A percentile compares a stretch with the other conserved stretches of the same genome.
Evolutionary conservation across 139 green algal genomes (phyloP).

Genomic region (Raphidocelis subcapitata): DNA sequence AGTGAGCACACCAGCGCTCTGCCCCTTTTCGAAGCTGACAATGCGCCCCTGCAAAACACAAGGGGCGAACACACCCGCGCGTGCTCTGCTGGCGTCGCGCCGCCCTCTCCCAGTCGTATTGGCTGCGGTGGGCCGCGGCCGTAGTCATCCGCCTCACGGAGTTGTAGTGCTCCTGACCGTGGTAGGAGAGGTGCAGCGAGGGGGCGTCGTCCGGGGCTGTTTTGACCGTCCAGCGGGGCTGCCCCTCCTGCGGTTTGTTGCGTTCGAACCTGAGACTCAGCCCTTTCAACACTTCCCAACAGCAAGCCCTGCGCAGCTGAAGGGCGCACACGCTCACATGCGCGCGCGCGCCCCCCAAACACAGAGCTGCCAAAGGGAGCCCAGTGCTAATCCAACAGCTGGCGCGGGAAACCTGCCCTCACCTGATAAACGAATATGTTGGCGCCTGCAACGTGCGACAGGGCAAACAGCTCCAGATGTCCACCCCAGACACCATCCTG

Average conservation of each 20-base stretch:
- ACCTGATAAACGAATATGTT: slow-evolving; percentile 69
- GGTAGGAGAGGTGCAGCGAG: slow-evolving; percentile 60
- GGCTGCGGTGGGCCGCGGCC: not conserved
- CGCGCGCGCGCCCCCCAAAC: no score
- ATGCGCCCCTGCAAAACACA: no score
- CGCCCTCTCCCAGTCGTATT: not conserved
- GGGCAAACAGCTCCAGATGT: slow-evolving; percentile 73
- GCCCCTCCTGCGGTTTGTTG: slow-evolving; percentile 50
- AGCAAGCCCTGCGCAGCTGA: no score
- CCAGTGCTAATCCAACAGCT: not conserved
- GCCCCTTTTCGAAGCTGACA: no score
- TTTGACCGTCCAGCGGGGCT: slow-evolving; percentile 53
- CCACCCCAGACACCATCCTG: slow-evolving; percentile 61
- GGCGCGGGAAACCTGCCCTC: no score
- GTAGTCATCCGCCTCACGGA: slow-evolving; percentile 55
- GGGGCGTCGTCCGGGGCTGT: not conserved
- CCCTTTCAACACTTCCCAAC: no score
- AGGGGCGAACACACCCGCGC: not conserved
- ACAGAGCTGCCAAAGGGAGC: no score
- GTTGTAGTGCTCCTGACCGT: slow-evolving; percentile 75
- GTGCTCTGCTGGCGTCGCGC: not conserved
- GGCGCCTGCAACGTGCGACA: slow-evolving; percentile 21
- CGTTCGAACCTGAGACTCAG: no score
- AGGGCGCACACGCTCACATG: no score
- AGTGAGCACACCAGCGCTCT: no score